Evolutionary conservation across 2,329 filamentous ascomycete genomes (phyloP).

Genomic region (Hypoxylon sp.): DNA sequence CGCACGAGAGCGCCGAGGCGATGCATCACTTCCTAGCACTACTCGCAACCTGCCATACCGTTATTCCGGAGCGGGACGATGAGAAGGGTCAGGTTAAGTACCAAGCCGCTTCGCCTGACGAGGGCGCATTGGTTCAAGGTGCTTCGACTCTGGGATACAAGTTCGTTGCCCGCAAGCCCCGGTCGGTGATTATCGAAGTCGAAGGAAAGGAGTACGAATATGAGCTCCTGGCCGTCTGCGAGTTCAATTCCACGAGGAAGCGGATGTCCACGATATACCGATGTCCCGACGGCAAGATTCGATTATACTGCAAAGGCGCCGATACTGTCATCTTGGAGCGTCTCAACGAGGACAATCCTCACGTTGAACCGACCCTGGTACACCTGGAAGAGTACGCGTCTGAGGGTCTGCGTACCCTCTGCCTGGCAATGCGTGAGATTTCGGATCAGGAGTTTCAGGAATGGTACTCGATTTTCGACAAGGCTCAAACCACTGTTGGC

Average conservation of each 20-base stretch:
- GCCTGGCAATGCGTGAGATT: constrained; percentile 91
- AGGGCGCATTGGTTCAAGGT: constrained; percentile 94
- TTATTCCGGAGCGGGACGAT: constrained; percentile 89
- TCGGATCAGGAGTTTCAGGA: constrained; percentile 87
- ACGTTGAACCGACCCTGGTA: constrained; percentile 86
- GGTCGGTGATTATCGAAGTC: constrained; percentile 83
- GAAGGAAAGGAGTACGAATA: constrained; percentile 79
- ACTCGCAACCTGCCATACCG: constrained; percentile 91
- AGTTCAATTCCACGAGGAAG: constrained; percentile 98
- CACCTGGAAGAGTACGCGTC: constrained; percentile 99
- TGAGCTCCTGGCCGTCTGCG: constrained; percentile 93
- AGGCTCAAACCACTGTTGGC: constrained; percentile 86
- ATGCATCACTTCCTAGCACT: constrained; percentile 86
- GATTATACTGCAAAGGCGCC: constrained; percentile 94
- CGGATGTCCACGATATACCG: constrained; percentile 98
- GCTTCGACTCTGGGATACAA: constrained; percentile 85
- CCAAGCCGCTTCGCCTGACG: constrained; percentile 95
- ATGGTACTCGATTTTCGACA: constrained; percentile 87
- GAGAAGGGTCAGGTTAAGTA: constrained; percentile 90
- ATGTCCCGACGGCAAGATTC: constrained; percentile 93
- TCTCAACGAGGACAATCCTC: constrained; percentile 80
- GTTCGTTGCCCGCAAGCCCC: constrained; percentile 89
- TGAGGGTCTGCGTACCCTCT: constrained; percentile 92
- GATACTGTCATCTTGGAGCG: constrained; percentile 98
- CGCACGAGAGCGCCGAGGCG: constrained; percentile 57